phyloP scores from a whole-genome alignment of 2,329 filamentous ascomycete genomes.

The Colletotrichum theobromicola region DNA sequence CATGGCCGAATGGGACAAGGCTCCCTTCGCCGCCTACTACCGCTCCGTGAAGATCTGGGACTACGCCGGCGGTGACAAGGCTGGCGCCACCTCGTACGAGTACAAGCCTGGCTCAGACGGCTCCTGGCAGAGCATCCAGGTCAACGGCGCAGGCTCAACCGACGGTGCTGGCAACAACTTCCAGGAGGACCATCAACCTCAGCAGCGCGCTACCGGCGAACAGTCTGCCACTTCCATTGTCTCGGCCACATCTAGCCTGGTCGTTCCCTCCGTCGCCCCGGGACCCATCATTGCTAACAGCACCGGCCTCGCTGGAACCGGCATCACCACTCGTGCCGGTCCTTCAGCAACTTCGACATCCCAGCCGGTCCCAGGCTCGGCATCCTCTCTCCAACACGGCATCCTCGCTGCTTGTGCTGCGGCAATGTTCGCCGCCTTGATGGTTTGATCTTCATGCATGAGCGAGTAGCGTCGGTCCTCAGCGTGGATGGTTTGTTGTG shows the following conservation, averaged over 20 bases:
- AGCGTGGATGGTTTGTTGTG: too few relatives aligned
- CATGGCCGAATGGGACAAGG: constrained; percentile 33
- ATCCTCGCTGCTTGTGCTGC: neutral
- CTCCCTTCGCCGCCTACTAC: constrained; percentile 31
- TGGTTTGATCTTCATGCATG: neutral
- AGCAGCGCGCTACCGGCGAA: neutral
- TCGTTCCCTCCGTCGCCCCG: constrained; percentile 29
- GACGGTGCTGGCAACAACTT: neutral
- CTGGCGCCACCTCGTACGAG: constrained; percentile 28
- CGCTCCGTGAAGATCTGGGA: constrained; percentile 31
- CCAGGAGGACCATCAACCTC: neutral
- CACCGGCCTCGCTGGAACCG: constrained; percentile 3
- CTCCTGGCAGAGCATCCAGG: constrained; percentile 32
- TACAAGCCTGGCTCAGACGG: constrained; percentile 29
- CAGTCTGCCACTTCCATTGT: neutral
- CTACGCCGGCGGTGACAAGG: constrained; percentile 32
- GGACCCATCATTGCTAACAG: neutral
- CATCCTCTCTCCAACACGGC: neutral
- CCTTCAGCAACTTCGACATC: neutral
- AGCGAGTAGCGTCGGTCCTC: neutral
- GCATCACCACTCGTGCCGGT: constrained; percentile 35
- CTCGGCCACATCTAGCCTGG: constrained; percentile 30
- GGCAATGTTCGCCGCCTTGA: constrained; percentile 5
- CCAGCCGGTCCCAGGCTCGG: neutral
- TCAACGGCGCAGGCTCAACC: constrained; percentile 31